Conservation (phyloP, 2,329 filamentous ascomycete species). For the Penicillium sp. region DNA sequence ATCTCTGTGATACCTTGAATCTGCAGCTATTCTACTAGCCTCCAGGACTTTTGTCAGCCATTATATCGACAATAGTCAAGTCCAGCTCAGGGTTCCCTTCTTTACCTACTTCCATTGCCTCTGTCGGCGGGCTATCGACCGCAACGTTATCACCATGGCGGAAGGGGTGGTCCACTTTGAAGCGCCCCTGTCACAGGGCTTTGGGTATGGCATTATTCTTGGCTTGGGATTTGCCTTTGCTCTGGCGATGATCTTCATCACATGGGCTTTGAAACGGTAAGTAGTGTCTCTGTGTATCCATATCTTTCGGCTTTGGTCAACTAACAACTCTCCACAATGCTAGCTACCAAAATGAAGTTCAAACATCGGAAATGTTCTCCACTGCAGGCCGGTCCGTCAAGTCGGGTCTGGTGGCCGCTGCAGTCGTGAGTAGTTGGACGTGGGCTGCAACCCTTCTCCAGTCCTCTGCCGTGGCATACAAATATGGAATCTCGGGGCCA, state of each 20-base stretch:
- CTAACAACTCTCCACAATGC: constrained; percentile 5
- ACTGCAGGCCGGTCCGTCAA: constrained; percentile 88
- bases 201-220: constrained; percentile 77
- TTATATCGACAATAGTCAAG: background rate
- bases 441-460: constrained; percentile 86
- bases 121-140: background rate
- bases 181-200: constrained; percentile 55
- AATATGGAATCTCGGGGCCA: constrained; percentile 69
- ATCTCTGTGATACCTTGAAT: constrained; percentile 3
- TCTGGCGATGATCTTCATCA: constrained; percentile 73
- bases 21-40: background rate
- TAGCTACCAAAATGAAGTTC: constrained; percentile 69
- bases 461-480: constrained; percentile 78
- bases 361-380: constrained; percentile 91
- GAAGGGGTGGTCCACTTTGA: constrained; percentile 31
- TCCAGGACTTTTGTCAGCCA: too few relatives aligned
- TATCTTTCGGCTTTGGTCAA: background rate
- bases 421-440: constrained; percentile 92
- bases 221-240: constrained; percentile 75
- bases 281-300: background rate
- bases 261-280: constrained; percentile 66
- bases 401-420: constrained; percentile 81
- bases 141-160: constrained; percentile 19
- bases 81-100: background rate
- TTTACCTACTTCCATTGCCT: background rate